Evolutionary conservation across 345 rosid species (phyloP).

Genomic region (Citrus unshiu): DNA sequence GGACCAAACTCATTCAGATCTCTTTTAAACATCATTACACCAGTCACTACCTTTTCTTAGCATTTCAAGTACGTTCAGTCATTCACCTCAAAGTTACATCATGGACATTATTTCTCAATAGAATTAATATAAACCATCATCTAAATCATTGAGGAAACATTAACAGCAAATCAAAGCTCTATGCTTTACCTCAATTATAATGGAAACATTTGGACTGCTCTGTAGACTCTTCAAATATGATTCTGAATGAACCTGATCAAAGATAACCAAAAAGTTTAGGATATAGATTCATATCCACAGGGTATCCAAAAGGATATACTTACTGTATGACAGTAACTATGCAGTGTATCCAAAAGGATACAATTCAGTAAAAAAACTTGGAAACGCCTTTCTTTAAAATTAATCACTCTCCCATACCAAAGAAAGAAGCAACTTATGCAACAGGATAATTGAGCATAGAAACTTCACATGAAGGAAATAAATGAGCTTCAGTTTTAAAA

Average conservation of each 20-base stretch:
- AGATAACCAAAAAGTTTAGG: background rate
- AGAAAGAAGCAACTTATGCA: background rate
- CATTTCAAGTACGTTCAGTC: background rate
- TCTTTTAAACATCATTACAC: background rate
- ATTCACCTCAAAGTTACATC: background rate
- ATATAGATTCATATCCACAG: background rate
- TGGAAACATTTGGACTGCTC: conserved; percentile 70
- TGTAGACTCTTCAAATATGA: conserved; percentile 73
- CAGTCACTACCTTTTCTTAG: background rate
- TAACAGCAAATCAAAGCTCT: background rate
- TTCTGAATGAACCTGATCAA: conserved; percentile 72
- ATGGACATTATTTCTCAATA: background rate
- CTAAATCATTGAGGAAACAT: background rate
- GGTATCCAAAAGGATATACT: background rate
- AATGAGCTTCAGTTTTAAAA: background rate
- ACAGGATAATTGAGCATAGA: background rate
- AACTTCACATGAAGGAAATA: background rate
- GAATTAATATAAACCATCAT: background rate
- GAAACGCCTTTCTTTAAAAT: background rate
- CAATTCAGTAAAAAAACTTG: background rate
- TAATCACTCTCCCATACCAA: background rate
- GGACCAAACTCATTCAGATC: background rate
- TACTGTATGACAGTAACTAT: background rate
- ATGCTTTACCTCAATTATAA: conserved; percentile 66
- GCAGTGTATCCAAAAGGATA: background rate